Base-by-base conservation (phyloP, 495 filamentous ascomycete genomes). In the Neurospora africana region DNA sequence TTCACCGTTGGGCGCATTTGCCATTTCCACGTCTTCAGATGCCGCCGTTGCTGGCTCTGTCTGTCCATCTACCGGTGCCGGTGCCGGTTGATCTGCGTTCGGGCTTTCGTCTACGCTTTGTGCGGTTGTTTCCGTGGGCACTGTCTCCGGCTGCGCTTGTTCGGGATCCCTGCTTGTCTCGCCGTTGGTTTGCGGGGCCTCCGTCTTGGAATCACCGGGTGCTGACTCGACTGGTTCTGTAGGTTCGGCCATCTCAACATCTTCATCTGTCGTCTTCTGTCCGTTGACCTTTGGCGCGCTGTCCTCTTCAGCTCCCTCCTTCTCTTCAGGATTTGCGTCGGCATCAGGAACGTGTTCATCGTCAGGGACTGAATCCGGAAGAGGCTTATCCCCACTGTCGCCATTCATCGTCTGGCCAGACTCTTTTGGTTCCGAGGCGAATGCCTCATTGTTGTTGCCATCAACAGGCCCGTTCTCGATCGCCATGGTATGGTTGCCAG, bases 241-340 rank as follows among this genome's bases (percentile, higher is more conserved):
- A 2, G 74, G 74, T 30, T 84, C 83, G n/a, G 79, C 69, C 86
- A 87, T 88, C 43, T 86, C 82, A 39, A 83, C 76, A 69, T 87
- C 84, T 47, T 78, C 79, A 13, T 76, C 75, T 65, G 37, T 82
- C 80, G 39, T 81, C 81, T 23, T 77, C 47, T 13, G 78, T 74
- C 86, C 65, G 7, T 41, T 37, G 70, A 21, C 58, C 11, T 39
- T 30, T 40, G 41, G n/a, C 1, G 39, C 35, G 11, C 65, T 69
- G 8, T 72, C 72, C 7, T 69, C 23, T 3, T 73, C 69, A 0
- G 37, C 8, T 19, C 69, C 58, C 6, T 73, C 75, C 37, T 77
- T 75, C n/a, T 13, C 68, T 1, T 58, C 67, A 8, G 35, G 38
- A 13, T 37, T 23, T 9, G 30, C 43, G 21, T 77, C 72, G 30